Conservation (phyloP, 2,329 filamentous ascomycete genomes). For the Zopfia rhizophila region DNA sequence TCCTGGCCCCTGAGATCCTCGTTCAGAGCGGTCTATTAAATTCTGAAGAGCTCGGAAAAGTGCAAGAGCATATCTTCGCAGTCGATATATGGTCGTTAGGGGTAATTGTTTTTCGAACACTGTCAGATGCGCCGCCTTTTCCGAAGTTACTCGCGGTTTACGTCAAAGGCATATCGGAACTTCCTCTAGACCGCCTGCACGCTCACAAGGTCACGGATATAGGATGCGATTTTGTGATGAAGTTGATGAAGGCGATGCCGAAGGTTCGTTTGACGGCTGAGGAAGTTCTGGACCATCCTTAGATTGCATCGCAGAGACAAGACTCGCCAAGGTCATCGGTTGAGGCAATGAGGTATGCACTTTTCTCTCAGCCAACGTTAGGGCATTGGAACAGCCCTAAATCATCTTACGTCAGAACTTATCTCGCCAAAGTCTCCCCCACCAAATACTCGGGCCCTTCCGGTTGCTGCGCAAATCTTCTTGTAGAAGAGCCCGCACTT, state of each 20-base stretch:
- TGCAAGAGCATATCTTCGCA: conserved; percentile 9
- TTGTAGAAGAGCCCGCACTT: too few species aligned
- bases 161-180: neutral
- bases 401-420: too few species aligned
- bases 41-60: neutral
- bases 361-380: too few species aligned
- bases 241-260: conserved; percentile 9
- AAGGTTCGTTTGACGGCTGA: conserved; percentile 12
- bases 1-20: conserved; percentile 27
- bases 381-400: too few species aligned
- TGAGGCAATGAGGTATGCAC: too few species aligned
- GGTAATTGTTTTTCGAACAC: conserved; percentile 19
- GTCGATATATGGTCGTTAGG: conserved; percentile 32
- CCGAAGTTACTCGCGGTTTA: conserved; percentile 1
- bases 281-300: neutral
- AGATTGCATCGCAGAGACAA: conserved; percentile 4
- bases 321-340: too few species aligned
- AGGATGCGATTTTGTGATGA: conserved; percentile 3
- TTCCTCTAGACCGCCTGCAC: conserved; percentile 6
- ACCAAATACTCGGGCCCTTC: too few species aligned
- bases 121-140: conserved; percentile 17
- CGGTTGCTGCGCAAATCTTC: too few species aligned
- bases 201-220: neutral
- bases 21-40: conserved; percentile 6
- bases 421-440: too few species aligned